Conservation (phyloP, 768 basidiomycete genomes). For the Lactarius akahatsu region DNA sequence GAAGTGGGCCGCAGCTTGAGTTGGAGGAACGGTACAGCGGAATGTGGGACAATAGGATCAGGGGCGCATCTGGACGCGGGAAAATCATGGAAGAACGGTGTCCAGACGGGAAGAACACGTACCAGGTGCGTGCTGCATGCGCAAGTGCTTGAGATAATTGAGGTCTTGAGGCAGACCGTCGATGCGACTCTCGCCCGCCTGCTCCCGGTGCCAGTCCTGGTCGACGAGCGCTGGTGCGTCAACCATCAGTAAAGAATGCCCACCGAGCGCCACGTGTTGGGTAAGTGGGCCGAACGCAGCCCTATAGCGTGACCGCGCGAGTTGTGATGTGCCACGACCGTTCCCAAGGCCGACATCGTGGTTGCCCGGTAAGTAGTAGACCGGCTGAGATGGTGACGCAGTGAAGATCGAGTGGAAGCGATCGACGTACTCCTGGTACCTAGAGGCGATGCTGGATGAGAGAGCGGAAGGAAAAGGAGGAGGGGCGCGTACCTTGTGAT, state of each 20-base stretch:
- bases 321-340: slow-evolving; percentile 31
- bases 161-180: slow-evolving; percentile 43
- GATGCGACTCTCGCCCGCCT: slow-evolving; percentile 41
- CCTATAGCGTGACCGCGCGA: slow-evolving; percentile 52
- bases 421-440: slow-evolving; percentile 68
- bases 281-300: slow-evolving; percentile 77
- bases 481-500: slow-evolving; percentile 62
- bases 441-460: slow-evolving; percentile 33
- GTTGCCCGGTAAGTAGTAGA: slow-evolving; percentile 84
- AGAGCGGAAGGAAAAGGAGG: slow-evolving; percentile 11
- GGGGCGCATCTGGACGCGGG: slow-evolving; percentile 7
- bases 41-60: slow-evolving; percentile 66
- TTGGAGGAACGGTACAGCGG: slow-evolving; percentile 76
- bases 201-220: slow-evolving; percentile 59
- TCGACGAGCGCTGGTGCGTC: slow-evolving; percentile 75
- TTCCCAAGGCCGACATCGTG: slow-evolving; percentile 70
- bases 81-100: neutral
- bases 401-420: slow-evolving; percentile 75
- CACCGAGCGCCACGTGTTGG: slow-evolving; percentile 59
- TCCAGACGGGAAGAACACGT: neutral
- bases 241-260: slow-evolving; percentile 69
- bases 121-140: neutral
- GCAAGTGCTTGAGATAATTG: slow-evolving; percentile 8
- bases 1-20: slow-evolving; percentile 69
- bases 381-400: slow-evolving; percentile 45